phyloP scores from a whole-genome alignment of 208 protist genomes.

The Balamuthia mandrillaris region DNA sequence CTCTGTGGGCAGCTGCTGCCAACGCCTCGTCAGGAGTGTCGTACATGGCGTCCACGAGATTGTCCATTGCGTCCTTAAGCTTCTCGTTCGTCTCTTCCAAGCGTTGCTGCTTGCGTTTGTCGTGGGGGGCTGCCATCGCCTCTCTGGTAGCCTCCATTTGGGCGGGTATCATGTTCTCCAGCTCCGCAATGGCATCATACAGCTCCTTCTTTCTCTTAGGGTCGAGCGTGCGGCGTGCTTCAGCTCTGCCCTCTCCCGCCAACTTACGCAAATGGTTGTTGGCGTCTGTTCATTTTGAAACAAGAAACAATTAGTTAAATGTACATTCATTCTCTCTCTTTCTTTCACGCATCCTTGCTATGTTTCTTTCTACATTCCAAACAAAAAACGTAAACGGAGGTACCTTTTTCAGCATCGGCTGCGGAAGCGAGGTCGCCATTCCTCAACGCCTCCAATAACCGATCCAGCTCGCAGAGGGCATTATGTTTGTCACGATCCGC shows the following conservation, averaged over 20 bases:
- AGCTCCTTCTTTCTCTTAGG: not conserved
- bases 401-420: too few species aligned
- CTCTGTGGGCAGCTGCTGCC: not conserved
- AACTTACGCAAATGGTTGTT: too few species aligned
- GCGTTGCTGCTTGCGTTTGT: not conserved
- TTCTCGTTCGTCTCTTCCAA: not conserved
- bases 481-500: too few species aligned
- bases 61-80: not conserved
- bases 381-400: too few species aligned
- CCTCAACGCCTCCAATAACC: too few species aligned
- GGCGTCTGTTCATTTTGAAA: too few species aligned
- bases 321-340: too few species aligned
- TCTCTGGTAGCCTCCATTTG: not conserved
- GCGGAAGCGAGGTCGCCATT: too few species aligned
- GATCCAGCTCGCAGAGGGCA: too few species aligned
- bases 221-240: not conserved
- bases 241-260: not conserved
- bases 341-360: too few species aligned
- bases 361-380: too few species aligned
- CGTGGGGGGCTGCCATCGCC: not conserved
- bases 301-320: too few species aligned
- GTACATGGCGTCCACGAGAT: not conserved
- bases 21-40: constrained; percentile 8
- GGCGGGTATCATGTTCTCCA: not conserved
- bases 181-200: not conserved